Base-by-base conservation (phyloP, 495 filamentous ascomycete species). In the Neurospora intermedia region DNA sequence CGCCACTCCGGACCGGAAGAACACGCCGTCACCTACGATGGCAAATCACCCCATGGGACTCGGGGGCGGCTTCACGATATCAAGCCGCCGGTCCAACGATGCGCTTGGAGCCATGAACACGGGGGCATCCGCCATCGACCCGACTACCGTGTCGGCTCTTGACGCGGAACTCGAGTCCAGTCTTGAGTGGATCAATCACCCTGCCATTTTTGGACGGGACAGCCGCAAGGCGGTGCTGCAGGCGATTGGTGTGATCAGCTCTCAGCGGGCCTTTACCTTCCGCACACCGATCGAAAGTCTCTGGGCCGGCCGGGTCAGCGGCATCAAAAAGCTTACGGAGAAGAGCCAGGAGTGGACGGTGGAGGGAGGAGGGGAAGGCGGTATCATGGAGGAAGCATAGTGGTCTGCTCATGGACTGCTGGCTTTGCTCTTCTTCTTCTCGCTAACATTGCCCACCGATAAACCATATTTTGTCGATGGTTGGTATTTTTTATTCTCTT, bases 151-250 rank as follows among this genome's bases (percentile, higher is more conserved):
- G 77, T 85, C 88, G 23, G 96, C 96, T 6, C 89, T 99, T 18
- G 96, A 98, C 78, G 89, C 92, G 6, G 96, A 98, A 77, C 87
- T 99, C 10, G 92, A 98, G 78, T 86, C 92, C 11, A 90, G 91
- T n/a, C 85, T 99, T n/a, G 96, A 99, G 81, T 99, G 96, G 96
- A 98, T 99, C 80, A 93, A 91, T 77, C 96, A 99, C 78, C 96
- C 96, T 7, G 95, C 95, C 2, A 92, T 98, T 9, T 99, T 99
- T 76, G 89, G 91, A 35, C 89, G 96, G n/a, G 96, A 99, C 80
- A 94, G 92, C 43, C 88, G 96, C 76, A 99, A 99, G 82, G 93
- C 94, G 15, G 95, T 99, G 2, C 85, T 99, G 18, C 96, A 99
- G 79, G 93, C 93, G 38, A 98, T 99, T 75, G 96, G 96, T 43